Evolutionary conservation across 169 alveolate species (phyloP).

Genomic region (Ichthyophthirius multifiliis): DNA sequence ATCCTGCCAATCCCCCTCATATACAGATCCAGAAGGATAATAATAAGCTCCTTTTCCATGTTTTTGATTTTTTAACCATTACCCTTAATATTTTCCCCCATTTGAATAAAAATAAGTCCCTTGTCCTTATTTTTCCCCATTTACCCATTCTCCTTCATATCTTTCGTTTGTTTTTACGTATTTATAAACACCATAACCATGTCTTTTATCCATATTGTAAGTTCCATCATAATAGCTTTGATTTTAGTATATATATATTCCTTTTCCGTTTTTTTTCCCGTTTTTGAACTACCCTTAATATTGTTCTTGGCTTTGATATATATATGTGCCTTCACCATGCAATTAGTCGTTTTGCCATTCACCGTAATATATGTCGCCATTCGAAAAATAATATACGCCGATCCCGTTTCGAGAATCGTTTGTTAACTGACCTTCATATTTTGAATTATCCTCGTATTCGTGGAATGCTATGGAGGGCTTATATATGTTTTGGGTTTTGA

Average conservation of each 20-base stretch:
- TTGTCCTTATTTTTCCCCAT: slow-evolving; percentile 37
- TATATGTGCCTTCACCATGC: slow-evolving; percentile 28
- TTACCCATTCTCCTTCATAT: slow-evolving; percentile 36
- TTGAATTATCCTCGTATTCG: not conserved
- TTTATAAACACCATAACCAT: slow-evolving; percentile 18
- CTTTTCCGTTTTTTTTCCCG: slow-evolving; percentile 21
- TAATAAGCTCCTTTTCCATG: slow-evolving; percentile 41
- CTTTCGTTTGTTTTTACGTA: slow-evolving; percentile 15
- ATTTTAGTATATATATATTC: slow-evolving; percentile 13
- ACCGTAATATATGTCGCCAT: slow-evolving; percentile 30
- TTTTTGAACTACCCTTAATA: slow-evolving; percentile 19
- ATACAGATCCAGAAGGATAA: slow-evolving; percentile 42
- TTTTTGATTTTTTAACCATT: slow-evolving; percentile 33
- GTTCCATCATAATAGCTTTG: slow-evolving; percentile 18
- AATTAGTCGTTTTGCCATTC: slow-evolving; percentile 34
- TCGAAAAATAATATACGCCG: slow-evolving; percentile 20
- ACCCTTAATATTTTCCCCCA: slow-evolving; percentile 37
- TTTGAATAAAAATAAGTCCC: slow-evolving; percentile 27
- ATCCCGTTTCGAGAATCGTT: not conserved
- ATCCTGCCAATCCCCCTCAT: slow-evolving; percentile 47
- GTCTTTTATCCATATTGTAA: slow-evolving; percentile 19
- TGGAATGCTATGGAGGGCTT: too few relatives aligned
- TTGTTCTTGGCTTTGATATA: slow-evolving; percentile 25
- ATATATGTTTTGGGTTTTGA: too few relatives aligned
- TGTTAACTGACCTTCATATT: not conserved